Conservation (phyloP, 2,329 filamentous ascomycete genomes). For the Trichoderma sp. region DNA sequence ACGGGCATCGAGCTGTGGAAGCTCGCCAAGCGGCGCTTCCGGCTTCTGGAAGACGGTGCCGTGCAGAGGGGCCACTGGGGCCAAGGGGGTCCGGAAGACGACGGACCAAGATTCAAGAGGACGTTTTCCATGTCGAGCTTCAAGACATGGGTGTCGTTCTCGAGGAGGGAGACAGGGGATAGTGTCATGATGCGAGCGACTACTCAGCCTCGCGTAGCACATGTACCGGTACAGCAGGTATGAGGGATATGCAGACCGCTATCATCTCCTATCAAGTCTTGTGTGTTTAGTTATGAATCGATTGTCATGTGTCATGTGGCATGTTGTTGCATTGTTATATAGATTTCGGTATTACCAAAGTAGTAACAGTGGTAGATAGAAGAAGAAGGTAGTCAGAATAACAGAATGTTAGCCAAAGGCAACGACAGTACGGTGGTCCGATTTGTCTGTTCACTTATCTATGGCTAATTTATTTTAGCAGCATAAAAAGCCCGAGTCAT, state of each 20-base stretch:
- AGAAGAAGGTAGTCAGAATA: background rate
- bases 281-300: background rate
- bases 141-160: constrained; percentile 48
- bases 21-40: constrained; percentile 60
- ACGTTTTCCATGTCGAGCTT: constrained; percentile 56
- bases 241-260: background rate
- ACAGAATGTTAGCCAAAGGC: background rate
- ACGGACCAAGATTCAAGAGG: constrained; percentile 47
- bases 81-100: constrained; percentile 53
- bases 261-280: background rate
- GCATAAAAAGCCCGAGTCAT: background rate
- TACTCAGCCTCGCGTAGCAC: background rate
- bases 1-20: constrained; percentile 72
- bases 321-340: background rate
- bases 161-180: constrained; percentile 45
- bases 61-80: constrained; percentile 53
- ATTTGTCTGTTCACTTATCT: background rate
- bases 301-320: background rate
- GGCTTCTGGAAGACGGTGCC: constrained; percentile 53
- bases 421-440: background rate
- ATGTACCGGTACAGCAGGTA: background rate
- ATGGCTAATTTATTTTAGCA: background rate
- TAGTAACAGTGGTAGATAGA: background rate
- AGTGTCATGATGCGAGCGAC: constrained; percentile 29
- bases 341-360: background rate